phyloP scores from a whole-genome alignment of 1,139 yeast species.

The Yamadazyma jaroonii region DNA sequence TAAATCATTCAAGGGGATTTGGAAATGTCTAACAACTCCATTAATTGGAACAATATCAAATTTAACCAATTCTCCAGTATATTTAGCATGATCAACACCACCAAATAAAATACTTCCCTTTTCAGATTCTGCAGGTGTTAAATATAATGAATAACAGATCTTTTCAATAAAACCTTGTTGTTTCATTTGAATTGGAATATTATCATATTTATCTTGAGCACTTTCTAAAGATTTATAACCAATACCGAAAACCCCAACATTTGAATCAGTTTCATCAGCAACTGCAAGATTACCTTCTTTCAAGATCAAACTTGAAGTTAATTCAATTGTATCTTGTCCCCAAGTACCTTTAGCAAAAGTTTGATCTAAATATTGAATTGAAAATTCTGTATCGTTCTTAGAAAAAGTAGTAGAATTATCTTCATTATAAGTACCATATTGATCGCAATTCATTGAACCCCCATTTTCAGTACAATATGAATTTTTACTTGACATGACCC shows the following conservation, averaged over 20 bases:
- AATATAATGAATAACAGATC: conserved; percentile 53
- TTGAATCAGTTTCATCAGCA: conserved; percentile 51
- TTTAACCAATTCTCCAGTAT: conserved; percentile 37
- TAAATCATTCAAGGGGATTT: conserved; percentile 20
- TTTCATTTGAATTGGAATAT: conserved; percentile 49
- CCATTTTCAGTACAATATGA: conserved; percentile 20
- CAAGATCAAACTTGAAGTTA: conserved; percentile 23
- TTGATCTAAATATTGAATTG: conserved; percentile 30
- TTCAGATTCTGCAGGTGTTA: conserved; percentile 39
- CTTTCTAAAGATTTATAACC: conserved; percentile 33
- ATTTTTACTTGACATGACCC: conserved; percentile 41
- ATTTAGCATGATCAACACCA: conserved; percentile 55
- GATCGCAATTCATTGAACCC: conserved; percentile 27
- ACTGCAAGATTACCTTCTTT: conserved; percentile 51
- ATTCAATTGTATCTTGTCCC: conserved; percentile 53
- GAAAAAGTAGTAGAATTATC: conserved; percentile 43
- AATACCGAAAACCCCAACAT: conserved; percentile 61
- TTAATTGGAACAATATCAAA: conserved; percentile 18
- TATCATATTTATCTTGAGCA: conserved; percentile 13
- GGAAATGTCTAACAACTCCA: conserved; percentile 18
- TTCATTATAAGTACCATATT: conserved; percentile 51
- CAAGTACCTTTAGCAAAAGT: conserved; percentile 41
- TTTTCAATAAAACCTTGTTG: conserved; percentile 47
- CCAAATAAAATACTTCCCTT: conserved; percentile 55
- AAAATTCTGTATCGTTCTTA: conserved; percentile 39